Percentiles rank a stretch among this genome's conserved stretches.
Evolutionary conservation across 2,329 filamentous ascomycete genomes (phyloP).

Genomic region (Trichoderma brevicompactum): DNA sequence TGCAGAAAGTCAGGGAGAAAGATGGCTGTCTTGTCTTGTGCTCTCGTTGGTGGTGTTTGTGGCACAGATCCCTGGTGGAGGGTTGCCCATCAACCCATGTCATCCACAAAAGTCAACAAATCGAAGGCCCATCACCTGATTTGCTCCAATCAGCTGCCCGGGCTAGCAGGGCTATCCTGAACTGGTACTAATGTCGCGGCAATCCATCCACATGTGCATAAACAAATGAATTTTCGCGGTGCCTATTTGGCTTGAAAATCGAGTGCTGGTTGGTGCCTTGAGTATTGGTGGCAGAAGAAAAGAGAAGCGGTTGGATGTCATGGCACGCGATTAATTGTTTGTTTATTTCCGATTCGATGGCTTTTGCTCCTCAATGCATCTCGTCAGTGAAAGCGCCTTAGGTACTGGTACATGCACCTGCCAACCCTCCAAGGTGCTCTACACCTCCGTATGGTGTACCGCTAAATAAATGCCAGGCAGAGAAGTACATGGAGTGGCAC

Average conservation of each 20-base stretch:
- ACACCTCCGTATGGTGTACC: too few species aligned
- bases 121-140: constrained; percentile 19
- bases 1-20: constrained; percentile 5
- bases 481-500: too few species aligned
- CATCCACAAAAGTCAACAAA: constrained; percentile 25
- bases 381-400: neutral
- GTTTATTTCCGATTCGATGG: neutral
- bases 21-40: constrained; percentile 5
- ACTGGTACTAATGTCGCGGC: neutral
- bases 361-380: too few species aligned
- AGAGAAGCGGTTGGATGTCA: neutral
- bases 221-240: constrained; percentile 8
- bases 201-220: constrained; percentile 8
- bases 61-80: constrained; percentile 13
- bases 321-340: neutral
- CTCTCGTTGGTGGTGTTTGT: constrained; percentile 9
- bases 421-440: too few species aligned
- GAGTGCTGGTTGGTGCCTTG: neutral
- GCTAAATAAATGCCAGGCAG: too few species aligned
- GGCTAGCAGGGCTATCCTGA: constrained; percentile 13
- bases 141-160: constrained; percentile 26
- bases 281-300: neutral
- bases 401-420: neutral
- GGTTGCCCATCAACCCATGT: constrained; percentile 23
- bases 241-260: neutral